Evolutionary conservation across 768 basidiomycete genomes (phyloP).

Genomic region (Strobilomyces echinocephalus): DNA sequence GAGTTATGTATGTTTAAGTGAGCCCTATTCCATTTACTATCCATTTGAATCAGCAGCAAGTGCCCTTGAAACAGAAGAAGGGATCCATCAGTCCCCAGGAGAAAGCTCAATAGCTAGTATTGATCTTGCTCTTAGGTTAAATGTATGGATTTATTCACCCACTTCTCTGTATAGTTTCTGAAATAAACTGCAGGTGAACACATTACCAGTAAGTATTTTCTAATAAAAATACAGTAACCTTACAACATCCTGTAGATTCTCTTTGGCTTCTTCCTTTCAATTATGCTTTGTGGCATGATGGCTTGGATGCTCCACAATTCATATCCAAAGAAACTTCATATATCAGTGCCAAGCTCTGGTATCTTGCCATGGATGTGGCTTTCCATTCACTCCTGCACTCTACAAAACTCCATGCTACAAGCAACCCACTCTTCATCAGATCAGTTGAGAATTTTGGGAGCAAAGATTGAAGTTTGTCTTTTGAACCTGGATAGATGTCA

Average conservation of each 20-base stretch:
- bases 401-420: not conserved
- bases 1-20: not conserved
- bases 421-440: not conserved
- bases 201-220: not conserved
- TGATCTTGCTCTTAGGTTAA: not conserved
- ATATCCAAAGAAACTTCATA: not conserved
- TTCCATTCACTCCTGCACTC: not conserved
- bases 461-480: not conserved
- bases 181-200: not conserved
- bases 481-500: not conserved
- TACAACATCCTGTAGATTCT: not conserved
- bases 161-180: not conserved
- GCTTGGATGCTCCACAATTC: not conserved
- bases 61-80: not conserved
- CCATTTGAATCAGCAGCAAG: not conserved
- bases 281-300: not conserved
- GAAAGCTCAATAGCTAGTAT: not conserved
- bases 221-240: not conserved
- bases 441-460: not conserved
- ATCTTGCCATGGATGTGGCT: not conserved
- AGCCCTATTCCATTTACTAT: not conserved
- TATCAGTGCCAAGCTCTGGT: not conserved
- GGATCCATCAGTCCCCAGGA: too few species aligned
- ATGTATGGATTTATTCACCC: not conserved
- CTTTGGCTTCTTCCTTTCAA: not conserved